Evolutionary conservation across 495 filamentous ascomycete species (phyloP), one percentile per base, ranked within the genome.

Genomic region (Penicillium arizonense): DNA sequence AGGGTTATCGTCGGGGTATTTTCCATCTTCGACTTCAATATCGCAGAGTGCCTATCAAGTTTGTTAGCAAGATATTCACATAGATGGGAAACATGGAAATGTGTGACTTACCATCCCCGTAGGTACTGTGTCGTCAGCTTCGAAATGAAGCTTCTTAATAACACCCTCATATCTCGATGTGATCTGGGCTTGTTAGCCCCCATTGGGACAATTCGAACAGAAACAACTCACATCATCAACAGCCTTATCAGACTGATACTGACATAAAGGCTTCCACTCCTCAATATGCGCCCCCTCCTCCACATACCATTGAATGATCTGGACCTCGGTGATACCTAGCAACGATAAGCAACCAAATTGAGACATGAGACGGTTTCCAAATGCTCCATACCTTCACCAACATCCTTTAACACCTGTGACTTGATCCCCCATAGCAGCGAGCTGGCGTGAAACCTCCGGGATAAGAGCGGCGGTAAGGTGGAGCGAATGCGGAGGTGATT

Each of bases 271-370:
- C 65, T 95, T 93, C 82, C 96, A 99, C 72, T 99, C 91, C 76
- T 97, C 92, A 58, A 99, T 91, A 47, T 90, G 85, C 21, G 95
- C 95, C 44, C 89, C 92, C 45, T 96, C 92, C 69, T 96, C 87
- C 54, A 97, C 94, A 69, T 97, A 99, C 95, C 95, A 99, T 76
- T 97, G 95, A 59, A 97, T 97, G 63, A 99, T 89, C 69, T 97
- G 93, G 69, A 94, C 95, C 73, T 98, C 94, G 58, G 91, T 90
- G 63, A 97, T 98, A 43, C 94, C 91, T 96, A 52, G 36, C 12
- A 33, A 33, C 13, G 41, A 51, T 56, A 33, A 55, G 48, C 56
- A 40, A 61, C 33, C 20, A 59, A 35, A 62, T 44, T 48, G 41
- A 18, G 23, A 13, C 10, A 50, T 20, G 26, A 40, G 14, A 50